phyloP scores from a whole-genome alignment of 2,329 filamentous ascomycete species.

The Apiospora malaysiana region DNA sequence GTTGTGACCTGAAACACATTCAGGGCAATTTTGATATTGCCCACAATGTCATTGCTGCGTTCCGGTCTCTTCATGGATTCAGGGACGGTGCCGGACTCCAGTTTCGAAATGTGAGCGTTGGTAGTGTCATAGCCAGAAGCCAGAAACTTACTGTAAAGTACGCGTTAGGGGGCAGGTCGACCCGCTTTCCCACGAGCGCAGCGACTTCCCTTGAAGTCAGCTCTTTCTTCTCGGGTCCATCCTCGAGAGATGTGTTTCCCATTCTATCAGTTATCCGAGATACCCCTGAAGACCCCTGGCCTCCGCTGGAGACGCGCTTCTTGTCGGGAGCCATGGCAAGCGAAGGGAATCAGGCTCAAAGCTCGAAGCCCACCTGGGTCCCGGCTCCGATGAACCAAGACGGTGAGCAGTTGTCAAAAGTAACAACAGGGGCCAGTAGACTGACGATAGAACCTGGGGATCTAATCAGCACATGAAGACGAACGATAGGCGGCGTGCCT shows the following conservation, averaged over 20 bases:
- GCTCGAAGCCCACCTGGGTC: background rate
- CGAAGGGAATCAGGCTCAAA: background rate
- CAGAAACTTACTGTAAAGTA: too few species aligned
- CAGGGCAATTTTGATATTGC: too few species aligned
- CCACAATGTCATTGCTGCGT: too few species aligned
- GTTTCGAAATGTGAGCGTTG: too few species aligned
- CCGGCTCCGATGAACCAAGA: background rate
- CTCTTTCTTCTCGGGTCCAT: background rate
- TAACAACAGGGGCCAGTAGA: background rate
- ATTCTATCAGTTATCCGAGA: background rate
- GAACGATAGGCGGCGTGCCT: background rate
- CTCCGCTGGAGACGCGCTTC: background rate
- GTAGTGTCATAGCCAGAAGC: too few species aligned
- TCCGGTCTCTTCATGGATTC: too few species aligned
- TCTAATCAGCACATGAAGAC: background rate
- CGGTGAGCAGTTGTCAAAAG: background rate
- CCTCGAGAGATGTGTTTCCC: too few species aligned
- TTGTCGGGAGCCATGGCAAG: background rate
- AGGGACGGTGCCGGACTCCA: too few species aligned
- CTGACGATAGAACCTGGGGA: background rate
- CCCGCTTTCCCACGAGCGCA: conserved; percentile 52
- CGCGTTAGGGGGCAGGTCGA: conserved; percentile 65
- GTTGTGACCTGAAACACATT: conserved; percentile 24
- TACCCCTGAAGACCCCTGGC: background rate
- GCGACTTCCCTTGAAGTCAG: too few species aligned